phyloP scores from a whole-genome alignment of 2,329 filamentous ascomycete genomes.

The Blumeriella jaapii region DNA sequence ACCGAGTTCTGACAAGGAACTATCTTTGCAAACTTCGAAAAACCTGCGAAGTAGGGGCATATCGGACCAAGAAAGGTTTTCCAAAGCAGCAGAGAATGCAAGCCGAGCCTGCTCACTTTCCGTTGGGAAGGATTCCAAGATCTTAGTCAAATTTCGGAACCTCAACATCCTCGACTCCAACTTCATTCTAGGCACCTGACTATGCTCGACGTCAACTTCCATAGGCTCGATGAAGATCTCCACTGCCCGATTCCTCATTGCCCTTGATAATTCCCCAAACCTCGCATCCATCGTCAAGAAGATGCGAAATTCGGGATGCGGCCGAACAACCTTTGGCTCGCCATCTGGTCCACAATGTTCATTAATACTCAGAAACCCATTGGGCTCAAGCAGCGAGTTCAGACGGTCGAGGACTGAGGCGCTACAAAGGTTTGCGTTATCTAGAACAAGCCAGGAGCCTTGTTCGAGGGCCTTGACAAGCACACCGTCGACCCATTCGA shows the following conservation, averaged over 20 bases:
- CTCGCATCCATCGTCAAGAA: constrained; percentile 89
- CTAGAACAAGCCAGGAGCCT: constrained; percentile 86
- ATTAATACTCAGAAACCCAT: constrained; percentile 80
- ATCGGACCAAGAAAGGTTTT: constrained; percentile 26
- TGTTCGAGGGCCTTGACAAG: constrained; percentile 77
- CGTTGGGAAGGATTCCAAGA: constrained; percentile 6
- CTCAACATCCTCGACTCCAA: constrained; percentile 22
- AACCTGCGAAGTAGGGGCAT: constrained; percentile 23
- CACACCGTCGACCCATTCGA: constrained; percentile 93
- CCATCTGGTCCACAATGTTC: constrained; percentile 81
- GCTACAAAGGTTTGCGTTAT: constrained; percentile 95
- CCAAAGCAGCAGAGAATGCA: constrained; percentile 20
- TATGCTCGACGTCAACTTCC: background rate
- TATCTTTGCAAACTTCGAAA: constrained; percentile 7
- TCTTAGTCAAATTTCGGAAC: constrained; percentile 19
- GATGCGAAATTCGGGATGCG: constrained; percentile 79
- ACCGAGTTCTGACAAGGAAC: background rate
- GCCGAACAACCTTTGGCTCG: constrained; percentile 64
- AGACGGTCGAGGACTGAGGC: constrained; percentile 87
- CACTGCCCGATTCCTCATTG: constrained; percentile 90
- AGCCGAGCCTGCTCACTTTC: constrained; percentile 6
- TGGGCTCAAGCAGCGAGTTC: constrained; percentile 87
- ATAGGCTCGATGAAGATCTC: constrained; percentile 64
- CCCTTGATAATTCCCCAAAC: constrained; percentile 86
- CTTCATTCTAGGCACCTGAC: background rate